Conservation (phyloP, 2,329 filamentous ascomycete species). For the Beauveria australis region DNA sequence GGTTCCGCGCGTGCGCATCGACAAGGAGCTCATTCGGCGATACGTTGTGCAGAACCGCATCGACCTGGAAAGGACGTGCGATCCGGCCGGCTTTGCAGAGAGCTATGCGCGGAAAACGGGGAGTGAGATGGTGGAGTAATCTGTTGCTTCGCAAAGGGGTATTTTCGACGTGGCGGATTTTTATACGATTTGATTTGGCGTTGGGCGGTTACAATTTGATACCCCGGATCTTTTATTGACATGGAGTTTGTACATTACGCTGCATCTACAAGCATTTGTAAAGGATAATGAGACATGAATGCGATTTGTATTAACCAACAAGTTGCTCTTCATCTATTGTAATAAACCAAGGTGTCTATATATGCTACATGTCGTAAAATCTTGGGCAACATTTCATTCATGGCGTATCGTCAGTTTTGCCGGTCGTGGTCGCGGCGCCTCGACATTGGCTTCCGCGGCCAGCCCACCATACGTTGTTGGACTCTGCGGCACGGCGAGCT, state of each 20-base stretch:
- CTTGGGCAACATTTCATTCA: not conserved
- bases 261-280: not conserved
- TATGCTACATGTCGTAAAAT: not conserved
- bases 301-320: not conserved
- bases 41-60: slow-evolving; percentile 60
- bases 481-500: not conserved
- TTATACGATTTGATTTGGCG: not conserved
- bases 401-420: slow-evolving; percentile 4
- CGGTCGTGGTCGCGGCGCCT: not conserved
- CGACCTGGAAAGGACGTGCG: slow-evolving; percentile 57
- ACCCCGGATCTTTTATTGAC: not conserved
- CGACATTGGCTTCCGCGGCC: not conserved
- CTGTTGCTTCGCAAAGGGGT: not conserved
- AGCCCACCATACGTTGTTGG: not conserved
- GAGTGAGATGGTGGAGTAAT: slow-evolving; percentile 17
- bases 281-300: not conserved
- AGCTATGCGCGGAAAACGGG: slow-evolving; percentile 48
- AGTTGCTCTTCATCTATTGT: not conserved
- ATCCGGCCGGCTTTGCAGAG: slow-evolving; percentile 65
- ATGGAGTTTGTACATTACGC: not conserved
- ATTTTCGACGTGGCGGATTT: not conserved
- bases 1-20: slow-evolving; percentile 41
- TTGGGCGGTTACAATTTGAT: not conserved
- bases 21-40: slow-evolving; percentile 49
- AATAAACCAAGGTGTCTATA: not conserved